Conservation (phyloP, 2,329 filamentous ascomycete genomes). For the Colletotrichum sp. region DNA sequence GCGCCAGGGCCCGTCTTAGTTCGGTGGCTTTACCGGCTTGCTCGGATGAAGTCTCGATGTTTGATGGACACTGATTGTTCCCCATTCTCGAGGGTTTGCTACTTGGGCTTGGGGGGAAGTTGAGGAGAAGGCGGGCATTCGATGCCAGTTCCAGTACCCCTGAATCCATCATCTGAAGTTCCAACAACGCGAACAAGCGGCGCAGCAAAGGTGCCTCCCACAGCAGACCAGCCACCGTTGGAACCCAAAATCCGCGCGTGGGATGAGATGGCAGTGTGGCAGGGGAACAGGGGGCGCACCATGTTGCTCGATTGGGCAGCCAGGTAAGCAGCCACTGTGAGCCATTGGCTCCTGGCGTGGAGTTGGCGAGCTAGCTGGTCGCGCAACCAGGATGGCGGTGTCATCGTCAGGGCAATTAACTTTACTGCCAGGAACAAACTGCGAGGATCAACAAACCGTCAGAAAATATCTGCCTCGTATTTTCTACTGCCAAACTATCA, state of each 20-base stretch:
- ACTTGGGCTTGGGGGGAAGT: not conserved
- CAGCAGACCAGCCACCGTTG: not conserved
- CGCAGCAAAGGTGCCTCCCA: not conserved
- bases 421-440: not conserved
- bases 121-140: not conserved
- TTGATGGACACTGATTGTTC: not conserved
- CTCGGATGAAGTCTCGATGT: not conserved
- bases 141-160: not conserved
- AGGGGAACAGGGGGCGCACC: not conserved
- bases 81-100: not conserved
- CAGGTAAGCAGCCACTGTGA: not conserved
- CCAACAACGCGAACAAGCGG: not conserved
- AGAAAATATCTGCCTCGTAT: not conserved
- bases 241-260: not conserved
- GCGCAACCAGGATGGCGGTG: not conserved
- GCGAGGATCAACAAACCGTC: not conserved
- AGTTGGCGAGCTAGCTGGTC: not conserved
- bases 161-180: not conserved
- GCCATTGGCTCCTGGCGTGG: not conserved
- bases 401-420: not conserved
- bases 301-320: not conserved
- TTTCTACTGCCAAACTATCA: not conserved
- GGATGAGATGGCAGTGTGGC: not conserved
- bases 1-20: not conserved
- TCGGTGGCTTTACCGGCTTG: not conserved